phyloP scores from a whole-genome alignment of 768 basidiomycete genomes.

The Pleurotus tuoliensis region DNA sequence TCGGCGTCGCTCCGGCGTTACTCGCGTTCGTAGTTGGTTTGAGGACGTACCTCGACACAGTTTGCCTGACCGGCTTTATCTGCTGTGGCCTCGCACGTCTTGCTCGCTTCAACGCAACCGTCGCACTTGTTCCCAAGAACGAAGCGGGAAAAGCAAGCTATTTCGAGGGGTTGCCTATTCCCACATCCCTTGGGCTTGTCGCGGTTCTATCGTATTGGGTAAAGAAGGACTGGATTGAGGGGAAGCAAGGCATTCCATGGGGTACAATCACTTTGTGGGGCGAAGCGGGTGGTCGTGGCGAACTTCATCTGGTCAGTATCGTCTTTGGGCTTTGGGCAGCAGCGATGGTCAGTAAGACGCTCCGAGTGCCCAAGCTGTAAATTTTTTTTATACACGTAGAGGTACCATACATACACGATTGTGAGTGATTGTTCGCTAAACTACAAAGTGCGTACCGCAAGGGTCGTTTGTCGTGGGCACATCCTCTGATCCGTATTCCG shows the following conservation, averaged over 20 bases:
- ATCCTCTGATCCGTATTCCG: background rate
- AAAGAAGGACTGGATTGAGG: conserved; percentile 80
- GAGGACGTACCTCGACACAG: conserved; percentile 86
- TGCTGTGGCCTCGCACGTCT: conserved; percentile 96
- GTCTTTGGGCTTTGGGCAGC: conserved; percentile 88
- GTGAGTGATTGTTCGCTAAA: background rate
- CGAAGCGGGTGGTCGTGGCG: conserved; percentile 66
- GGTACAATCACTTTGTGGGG: conserved; percentile 79
- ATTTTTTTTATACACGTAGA: background rate
- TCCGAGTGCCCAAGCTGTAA: conserved; percentile 77
- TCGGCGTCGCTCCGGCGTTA: conserved; percentile 95
- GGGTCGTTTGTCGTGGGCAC: background rate
- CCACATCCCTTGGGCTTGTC: conserved; percentile 81
- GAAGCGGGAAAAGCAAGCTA: conserved; percentile 83
- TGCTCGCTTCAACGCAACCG: conserved; percentile 98
- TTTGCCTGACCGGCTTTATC: conserved; percentile 84
- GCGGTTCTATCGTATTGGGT: conserved; percentile 78
- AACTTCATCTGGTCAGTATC: conserved; percentile 76
- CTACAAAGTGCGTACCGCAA: background rate
- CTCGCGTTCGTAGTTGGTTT: conserved; percentile 89
- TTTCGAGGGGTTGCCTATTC: conserved; percentile 98
- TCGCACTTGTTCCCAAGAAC: conserved; percentile 90
- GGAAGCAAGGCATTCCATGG: conserved; percentile 68
- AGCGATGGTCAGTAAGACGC: conserved; percentile 97
- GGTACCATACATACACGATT: background rate